Evolutionary conservation across 179 eudicot species (phyloP), one percentile per base, ranked within the genome.

Genomic region (Patellifolia procumbens): DNA sequence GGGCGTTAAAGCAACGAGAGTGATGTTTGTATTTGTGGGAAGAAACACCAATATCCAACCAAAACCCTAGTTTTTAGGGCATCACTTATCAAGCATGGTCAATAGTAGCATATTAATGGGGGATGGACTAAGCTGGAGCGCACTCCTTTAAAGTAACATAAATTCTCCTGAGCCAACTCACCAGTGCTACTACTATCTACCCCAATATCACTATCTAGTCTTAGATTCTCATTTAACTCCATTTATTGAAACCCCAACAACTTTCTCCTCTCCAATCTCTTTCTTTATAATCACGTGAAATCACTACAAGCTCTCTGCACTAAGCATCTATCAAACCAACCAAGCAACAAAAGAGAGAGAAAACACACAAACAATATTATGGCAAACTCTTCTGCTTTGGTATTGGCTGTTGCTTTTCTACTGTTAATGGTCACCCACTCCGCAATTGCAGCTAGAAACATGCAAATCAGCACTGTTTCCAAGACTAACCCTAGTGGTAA

Each of bases 391-490:
- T n/a, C 32, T 34, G 31, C 28, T 1, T 58, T 67, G 46, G 56
- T 58, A 68, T 74, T 74, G 74, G 55, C 49, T 62, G 37, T 64
- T 29, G 59, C 59, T 1, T 15, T 68, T 12, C 28, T 74, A 17
- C 9, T 74, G 66, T 3, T 68, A 8, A 45, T 74, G 68, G 77
- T 68, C 7, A 48, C 49, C 62, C 78, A 74, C 42, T 58, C 60
- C 1, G 68, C 78, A 74, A 68, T 74, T 68, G 74, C 68, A 24
- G 71, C 80, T 13, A 78, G 80, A 56, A 63, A 37, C 75, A 61
- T 77, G 75, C 70, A 77, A 77, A 70, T 63, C 32, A 62, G 32
- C 67, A 68, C 3, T 31, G 42, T 2, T n/a, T 4, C 34, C 45
- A 48, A 74, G 15, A 2, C 22, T 6, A 45, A 4, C 43, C 80